phyloP scores from a whole-genome alignment of 805 yeast species.

The Schwanniomyces occidentalis region DNA sequence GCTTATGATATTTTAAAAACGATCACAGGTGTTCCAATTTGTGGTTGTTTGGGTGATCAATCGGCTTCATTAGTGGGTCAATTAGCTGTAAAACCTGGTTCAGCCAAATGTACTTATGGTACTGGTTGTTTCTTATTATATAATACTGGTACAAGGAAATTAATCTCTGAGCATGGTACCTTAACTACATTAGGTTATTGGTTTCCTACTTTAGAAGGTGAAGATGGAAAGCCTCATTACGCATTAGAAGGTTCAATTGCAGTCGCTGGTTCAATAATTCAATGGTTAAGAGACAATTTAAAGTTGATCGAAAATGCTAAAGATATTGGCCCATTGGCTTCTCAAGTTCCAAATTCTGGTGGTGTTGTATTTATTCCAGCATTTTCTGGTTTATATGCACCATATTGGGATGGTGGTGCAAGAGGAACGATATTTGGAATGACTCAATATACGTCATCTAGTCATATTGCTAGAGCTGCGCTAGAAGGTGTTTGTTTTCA shows the following conservation, averaged over 20 bases:
- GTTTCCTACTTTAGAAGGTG: slow-evolving; percentile 65
- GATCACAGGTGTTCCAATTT: slow-evolving; percentile 67
- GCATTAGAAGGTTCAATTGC: slow-evolving; percentile 96
- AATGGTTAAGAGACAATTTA: slow-evolving; percentile 91
- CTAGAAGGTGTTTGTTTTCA: slow-evolving; percentile 94
- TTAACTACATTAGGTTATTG: slow-evolving; percentile 89
- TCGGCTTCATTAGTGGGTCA: slow-evolving; percentile 93
- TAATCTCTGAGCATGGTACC: slow-evolving; percentile 76
- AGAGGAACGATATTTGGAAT: slow-evolving; percentile 92
- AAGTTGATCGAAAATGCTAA: slow-evolving; percentile 77
- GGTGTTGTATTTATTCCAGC: slow-evolving; percentile 97
- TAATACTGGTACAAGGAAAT: slow-evolving; percentile 77
- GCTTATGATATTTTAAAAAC: slow-evolving; percentile 50
- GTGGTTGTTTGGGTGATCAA: slow-evolving; percentile 94
- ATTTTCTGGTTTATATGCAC: slow-evolving; percentile 90
- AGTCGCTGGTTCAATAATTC: slow-evolving; percentile 92
- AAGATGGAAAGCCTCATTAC: slow-evolving; percentile 63
- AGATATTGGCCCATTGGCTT: slow-evolving; percentile 89
- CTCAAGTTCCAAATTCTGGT: slow-evolving; percentile 76
- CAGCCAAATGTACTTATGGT: slow-evolving; percentile 94
- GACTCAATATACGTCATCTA: slow-evolving; percentile 88
- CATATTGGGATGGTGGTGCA: slow-evolving; percentile 92
- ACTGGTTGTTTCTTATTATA: slow-evolving; percentile 91
- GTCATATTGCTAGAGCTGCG: slow-evolving; percentile 93
- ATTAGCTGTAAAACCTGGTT: slow-evolving; percentile 77